These are phyloP conservation scores for Pharnaceum exiguum DNA, from an alignment of 148 eudicot genomes.

Conservation along the genomic window DNA sequence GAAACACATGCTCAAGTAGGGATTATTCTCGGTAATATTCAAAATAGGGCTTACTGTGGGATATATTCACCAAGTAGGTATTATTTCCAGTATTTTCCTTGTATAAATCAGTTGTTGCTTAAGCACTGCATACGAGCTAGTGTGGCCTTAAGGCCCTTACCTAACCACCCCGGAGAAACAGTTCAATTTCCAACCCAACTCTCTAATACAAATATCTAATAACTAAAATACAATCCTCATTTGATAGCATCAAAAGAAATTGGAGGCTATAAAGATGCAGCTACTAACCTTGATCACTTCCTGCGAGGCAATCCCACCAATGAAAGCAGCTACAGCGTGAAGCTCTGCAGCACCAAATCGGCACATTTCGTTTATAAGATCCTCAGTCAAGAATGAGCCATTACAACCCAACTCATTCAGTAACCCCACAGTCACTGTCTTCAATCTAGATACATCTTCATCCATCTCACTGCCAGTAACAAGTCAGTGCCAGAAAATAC, in stretches of 20 bases:
- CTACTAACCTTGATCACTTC: conserved; percentile 81
- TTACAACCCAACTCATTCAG: conserved; percentile 76
- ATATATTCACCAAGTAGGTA: no score
- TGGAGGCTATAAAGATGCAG: not conserved
- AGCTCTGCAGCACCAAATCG: conserved; percentile 93
- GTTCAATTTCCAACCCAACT: no score
- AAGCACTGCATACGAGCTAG: no score
- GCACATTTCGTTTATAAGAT: conserved; percentile 87
- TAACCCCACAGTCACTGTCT: conserved; percentile 63
- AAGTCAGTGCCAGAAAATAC: not conserved
- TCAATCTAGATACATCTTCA: conserved; percentile 87
- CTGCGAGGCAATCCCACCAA: conserved; percentile 93
- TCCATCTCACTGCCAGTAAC: conserved; percentile 63
- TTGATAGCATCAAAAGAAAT: not conserved
- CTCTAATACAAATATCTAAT: no score
- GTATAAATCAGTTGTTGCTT: no score
- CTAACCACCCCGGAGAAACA: no score
- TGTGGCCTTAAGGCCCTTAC: no score
- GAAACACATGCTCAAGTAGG: no score
- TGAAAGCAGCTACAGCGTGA: conserved; percentile 82
- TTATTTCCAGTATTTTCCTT: no score
- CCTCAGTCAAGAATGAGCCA: conserved; percentile 72
- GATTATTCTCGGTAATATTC: no score
- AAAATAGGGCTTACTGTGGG: no score
- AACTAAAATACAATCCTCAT: no score